Evolutionary conservation across 2,329 filamentous ascomycete species (phyloP).

Genomic region (Pseudocercospora musae): DNA sequence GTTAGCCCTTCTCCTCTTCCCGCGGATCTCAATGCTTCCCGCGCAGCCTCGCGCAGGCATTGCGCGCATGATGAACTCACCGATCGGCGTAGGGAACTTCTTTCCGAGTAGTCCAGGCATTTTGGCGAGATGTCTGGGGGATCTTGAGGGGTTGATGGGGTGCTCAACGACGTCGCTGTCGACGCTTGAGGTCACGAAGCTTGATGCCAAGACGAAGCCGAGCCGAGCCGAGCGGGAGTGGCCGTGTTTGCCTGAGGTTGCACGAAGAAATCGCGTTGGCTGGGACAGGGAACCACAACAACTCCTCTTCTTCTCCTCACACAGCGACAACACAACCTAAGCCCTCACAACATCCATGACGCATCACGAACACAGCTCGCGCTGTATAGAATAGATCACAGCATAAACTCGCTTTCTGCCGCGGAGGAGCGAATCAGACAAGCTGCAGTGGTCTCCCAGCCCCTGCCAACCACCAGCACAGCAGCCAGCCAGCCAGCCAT

Average conservation of each 20-base stretch:
- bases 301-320: background rate
- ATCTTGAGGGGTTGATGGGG: background rate
- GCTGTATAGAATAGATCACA: background rate
- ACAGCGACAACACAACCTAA: background rate
- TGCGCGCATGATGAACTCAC: conserved; percentile 37
- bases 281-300: background rate
- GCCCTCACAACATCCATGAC: background rate
- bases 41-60: conserved; percentile 2
- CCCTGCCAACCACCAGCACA: background rate
- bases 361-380: background rate
- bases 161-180: background rate
- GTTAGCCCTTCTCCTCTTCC: conserved; percentile 18
- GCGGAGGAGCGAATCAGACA: background rate
- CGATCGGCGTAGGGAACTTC: conserved; percentile 51
- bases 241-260: background rate
- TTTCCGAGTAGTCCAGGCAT: conserved; percentile 45
- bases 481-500: background rate
- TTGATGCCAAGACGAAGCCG: background rate
- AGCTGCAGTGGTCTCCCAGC: background rate
- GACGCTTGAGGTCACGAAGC: conserved; percentile 1
- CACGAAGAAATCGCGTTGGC: background rate
- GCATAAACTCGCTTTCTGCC: background rate
- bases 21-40: background rate
- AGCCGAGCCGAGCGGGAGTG: background rate
- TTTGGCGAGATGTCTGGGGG: conserved; percentile 12